A percentile compares a stretch with the other conserved stretches of the same genome.
phyloP scores from a whole-genome alignment of 2,329 filamentous ascomycete species.

The Periconia digitata region DNA sequence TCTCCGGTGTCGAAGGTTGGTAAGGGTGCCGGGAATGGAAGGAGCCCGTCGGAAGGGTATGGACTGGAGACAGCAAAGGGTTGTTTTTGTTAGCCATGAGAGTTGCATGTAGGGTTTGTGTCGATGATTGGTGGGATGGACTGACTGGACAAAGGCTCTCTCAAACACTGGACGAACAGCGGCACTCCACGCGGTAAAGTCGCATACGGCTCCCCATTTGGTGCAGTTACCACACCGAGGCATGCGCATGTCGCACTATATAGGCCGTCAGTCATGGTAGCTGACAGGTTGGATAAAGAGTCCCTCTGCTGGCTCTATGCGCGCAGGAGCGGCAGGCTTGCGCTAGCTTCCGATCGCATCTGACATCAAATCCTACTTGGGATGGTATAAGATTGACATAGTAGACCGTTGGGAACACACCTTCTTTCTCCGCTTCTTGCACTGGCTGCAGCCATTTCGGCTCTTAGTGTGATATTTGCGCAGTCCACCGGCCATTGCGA shows the following conservation, averaged over 20 bases:
- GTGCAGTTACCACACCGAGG: slow-evolving; percentile 23
- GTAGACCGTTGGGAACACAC: slow-evolving; percentile 4
- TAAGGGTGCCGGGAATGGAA: slow-evolving; percentile 8
- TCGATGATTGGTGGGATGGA: background rate
- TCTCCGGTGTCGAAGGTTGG: slow-evolving; percentile 12
- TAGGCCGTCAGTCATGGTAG: slow-evolving; percentile 3
- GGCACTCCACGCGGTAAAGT: slow-evolving; percentile 18
- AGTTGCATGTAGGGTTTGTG: background rate
- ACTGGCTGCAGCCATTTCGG: slow-evolving; percentile 25
- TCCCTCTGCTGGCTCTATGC: background rate
- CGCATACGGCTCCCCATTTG: slow-evolving; percentile 25
- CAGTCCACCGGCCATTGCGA: slow-evolving; percentile 13
- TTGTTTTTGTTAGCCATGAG: too few species aligned
- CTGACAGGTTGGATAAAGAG: background rate
- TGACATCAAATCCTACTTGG: background rate
- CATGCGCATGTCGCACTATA: slow-evolving; percentile 24
- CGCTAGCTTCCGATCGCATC: slow-evolving; percentile 1
- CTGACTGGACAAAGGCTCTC: slow-evolving; percentile 8
- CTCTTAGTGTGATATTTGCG: slow-evolving; percentile 25
- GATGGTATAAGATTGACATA: background rate
- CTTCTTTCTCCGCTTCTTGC: slow-evolving; percentile 25
- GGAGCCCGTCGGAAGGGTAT: slow-evolving; percentile 1
- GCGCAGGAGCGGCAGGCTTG: slow-evolving; percentile 1
- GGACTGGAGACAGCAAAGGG: too few species aligned
- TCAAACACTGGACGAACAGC: slow-evolving; percentile 12